phyloP scores from a whole-genome alignment of 306 rosid species.

The Leucaena leucocephala region DNA sequence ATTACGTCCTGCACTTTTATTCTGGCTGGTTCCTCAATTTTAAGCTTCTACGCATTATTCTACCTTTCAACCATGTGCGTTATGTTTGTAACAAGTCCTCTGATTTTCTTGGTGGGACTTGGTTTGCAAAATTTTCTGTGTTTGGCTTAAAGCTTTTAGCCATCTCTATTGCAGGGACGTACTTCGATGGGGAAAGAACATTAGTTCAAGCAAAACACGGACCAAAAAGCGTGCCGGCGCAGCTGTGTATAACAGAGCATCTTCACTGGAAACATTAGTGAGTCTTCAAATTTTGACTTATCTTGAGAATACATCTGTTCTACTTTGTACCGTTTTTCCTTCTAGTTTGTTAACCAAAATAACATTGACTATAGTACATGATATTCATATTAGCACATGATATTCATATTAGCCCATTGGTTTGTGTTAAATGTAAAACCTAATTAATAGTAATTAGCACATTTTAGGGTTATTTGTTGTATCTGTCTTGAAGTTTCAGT shows the following conservation, averaged over 20 bases:
- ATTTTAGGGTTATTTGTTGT: too few species aligned
- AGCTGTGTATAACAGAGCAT: slow-evolving; percentile 87
- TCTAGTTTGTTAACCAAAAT: too few species aligned
- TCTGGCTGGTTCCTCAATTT: not conserved
- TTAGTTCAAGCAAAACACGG: slow-evolving; percentile 62
- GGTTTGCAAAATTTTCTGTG: slow-evolving; percentile 1
- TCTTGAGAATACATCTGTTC: not conserved
- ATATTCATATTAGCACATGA: too few species aligned
- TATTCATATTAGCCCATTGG: too few species aligned
- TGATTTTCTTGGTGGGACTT: too few species aligned
- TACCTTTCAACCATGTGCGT: not conserved
- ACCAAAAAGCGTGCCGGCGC: slow-evolving; percentile 88
- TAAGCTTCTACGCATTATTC: not conserved
- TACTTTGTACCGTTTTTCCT: too few species aligned
- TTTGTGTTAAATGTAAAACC: too few species aligned
- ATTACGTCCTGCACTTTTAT: not conserved
- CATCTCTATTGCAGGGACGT: slow-evolving; percentile 63
- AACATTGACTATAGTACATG: too few species aligned
- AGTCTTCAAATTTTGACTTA: slow-evolving; percentile 38
- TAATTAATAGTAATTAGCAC: too few species aligned
- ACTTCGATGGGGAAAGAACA: slow-evolving; percentile 94
- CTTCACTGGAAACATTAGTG: slow-evolving; percentile 89
- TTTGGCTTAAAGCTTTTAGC: slow-evolving; percentile 26
- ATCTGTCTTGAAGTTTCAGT: not conserved
- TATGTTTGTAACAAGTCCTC: not conserved